These are phyloP conservation scores for Thozetella sp. DNA, from an alignment of 495 filamentous ascomycete species.

Conservation along the genomic window DNA sequence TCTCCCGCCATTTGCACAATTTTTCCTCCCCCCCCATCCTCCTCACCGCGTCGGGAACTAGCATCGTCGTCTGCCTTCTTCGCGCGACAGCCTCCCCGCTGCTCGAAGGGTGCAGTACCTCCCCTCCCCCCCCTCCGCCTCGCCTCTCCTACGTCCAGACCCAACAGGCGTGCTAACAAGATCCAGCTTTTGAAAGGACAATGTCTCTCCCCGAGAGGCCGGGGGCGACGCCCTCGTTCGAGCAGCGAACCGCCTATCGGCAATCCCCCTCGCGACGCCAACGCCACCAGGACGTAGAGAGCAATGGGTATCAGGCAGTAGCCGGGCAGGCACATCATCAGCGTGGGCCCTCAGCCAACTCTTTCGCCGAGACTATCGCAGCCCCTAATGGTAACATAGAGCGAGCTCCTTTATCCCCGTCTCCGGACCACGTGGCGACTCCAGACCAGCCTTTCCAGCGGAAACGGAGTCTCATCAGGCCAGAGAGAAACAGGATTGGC, in stretches of 20 bases:
- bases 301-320: conserved; percentile 49
- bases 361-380: conserved; percentile 49
- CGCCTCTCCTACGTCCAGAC: not conserved
- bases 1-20: not conserved
- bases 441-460: conserved; percentile 50
- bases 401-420: conserved; percentile 40
- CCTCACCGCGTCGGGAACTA: too few relatives aligned
- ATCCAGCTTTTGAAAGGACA: conserved; percentile 17
- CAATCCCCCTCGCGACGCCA: conserved; percentile 66
- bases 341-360: conserved; percentile 49
- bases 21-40: not conserved
- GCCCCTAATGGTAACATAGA: conserved; percentile 49
- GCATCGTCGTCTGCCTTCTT: not conserved
- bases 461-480: conserved; percentile 84
- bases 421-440: conserved; percentile 15
- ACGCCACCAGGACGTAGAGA: conserved; percentile 67
- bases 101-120: conserved; percentile 21
- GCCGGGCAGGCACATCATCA: conserved; percentile 39
- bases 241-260: conserved; percentile 61
- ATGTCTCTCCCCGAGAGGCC: conserved; percentile 75
- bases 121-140: not conserved
- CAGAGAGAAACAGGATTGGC: conserved; percentile 82
- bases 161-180: conserved; percentile 18
- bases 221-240: conserved; percentile 59
- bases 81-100: conserved; percentile 5